Conservation (phyloP, 106 monocot genomes). For the Ottelia alismoides region DNA sequence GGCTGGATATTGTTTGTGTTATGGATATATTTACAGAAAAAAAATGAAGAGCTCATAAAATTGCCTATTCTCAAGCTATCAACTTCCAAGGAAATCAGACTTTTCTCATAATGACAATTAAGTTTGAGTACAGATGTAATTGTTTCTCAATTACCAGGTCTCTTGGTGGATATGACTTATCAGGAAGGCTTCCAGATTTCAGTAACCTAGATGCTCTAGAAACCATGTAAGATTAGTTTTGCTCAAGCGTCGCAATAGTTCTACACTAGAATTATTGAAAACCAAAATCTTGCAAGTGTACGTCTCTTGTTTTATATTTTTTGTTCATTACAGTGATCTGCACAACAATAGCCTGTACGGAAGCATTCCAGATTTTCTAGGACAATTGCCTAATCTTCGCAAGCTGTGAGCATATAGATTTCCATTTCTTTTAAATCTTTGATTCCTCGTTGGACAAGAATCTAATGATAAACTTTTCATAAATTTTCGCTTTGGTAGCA, state of each 20-base stretch:
- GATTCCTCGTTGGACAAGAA: neutral
- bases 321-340: slow-evolving; percentile 11
- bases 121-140: too few relatives aligned
- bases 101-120: too few relatives aligned
- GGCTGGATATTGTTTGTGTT: too few relatives aligned
- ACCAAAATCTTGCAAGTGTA: neutral
- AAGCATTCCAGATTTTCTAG: slow-evolving; percentile 17
- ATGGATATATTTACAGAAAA: too few relatives aligned
- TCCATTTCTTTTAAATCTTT: too few relatives aligned
- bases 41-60: too few relatives aligned
- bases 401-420: slow-evolving; percentile 19
- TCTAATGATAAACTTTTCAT: too few relatives aligned
- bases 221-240: slow-evolving; percentile 22
- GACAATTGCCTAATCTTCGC: slow-evolving; percentile 5
- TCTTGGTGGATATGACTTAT: slow-evolving; percentile 14
- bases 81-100: too few relatives aligned
- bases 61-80: too few relatives aligned
- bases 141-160: too few relatives aligned
- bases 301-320: neutral
- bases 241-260: too few relatives aligned
- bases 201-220: slow-evolving; percentile 9
- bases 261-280: neutral
- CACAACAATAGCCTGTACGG: slow-evolving; percentile 19
- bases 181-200: slow-evolving; percentile 20
- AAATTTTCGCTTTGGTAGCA: too few relatives aligned